Conservation (phyloP, 805 yeast genomes). For the Candida coquimbonensis region DNA sequence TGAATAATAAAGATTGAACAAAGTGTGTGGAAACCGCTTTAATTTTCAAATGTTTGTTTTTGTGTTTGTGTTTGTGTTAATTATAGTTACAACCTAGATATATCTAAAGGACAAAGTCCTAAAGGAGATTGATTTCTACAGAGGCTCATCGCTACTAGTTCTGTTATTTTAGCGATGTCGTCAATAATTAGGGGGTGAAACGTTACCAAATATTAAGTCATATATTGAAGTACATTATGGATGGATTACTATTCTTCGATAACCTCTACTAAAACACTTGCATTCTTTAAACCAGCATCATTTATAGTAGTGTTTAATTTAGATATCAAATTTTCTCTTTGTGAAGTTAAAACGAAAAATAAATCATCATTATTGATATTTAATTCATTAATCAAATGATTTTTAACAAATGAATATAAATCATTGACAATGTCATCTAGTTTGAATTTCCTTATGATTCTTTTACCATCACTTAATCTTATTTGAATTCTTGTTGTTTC, state of each 20-base stretch:
- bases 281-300: slow-evolving; percentile 75
- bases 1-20: no score
- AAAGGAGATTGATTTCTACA: no score
- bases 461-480: slow-evolving; percentile 80
- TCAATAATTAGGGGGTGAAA: no score
- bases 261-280: slow-evolving; percentile 38
- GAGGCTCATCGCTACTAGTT: no score
- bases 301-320: slow-evolving; percentile 51
- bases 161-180: no score
- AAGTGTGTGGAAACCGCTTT: no score
- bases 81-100: no score
- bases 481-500: slow-evolving; percentile 63
- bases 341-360: slow-evolving; percentile 37
- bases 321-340: slow-evolving; percentile 47
- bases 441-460: slow-evolving; percentile 66
- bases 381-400: slow-evolving; percentile 29
- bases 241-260: slow-evolving; percentile 3
- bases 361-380: slow-evolving; percentile 27
- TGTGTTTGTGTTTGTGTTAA: no score
- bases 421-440: slow-evolving; percentile 48
- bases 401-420: slow-evolving; percentile 64
- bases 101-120: no score
- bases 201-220: no score
- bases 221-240: no score
- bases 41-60: no score